Percentiles rank a stretch among this genome's conserved stretches.
Conservation (phyloP, 2,329 filamentous ascomycete species). For the Apiospora koreana region DNA sequence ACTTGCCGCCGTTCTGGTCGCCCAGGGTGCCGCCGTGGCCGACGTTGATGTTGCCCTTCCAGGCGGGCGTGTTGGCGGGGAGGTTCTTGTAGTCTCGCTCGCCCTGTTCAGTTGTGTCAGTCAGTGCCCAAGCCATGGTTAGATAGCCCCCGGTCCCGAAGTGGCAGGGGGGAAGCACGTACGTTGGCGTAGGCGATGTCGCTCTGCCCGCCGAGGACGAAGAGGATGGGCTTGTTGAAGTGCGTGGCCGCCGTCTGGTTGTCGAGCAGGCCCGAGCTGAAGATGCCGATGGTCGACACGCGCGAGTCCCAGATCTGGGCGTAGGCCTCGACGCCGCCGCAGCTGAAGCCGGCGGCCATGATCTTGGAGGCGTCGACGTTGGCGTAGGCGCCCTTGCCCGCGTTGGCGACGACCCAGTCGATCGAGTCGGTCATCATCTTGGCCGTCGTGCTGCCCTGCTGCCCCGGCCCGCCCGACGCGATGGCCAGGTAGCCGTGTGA, state of each 20-base stretch:
- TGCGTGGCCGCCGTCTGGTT: constrained; percentile 16
- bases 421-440: constrained; percentile 24
- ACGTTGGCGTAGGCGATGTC: constrained; percentile 24
- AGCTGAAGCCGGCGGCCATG: constrained; percentile 30
- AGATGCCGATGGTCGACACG: constrained; percentile 22
- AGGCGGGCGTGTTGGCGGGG: constrained; percentile 18
- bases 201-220: constrained; percentile 20
- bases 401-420: constrained; percentile 23
- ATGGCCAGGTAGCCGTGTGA: constrained; percentile 29
- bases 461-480: constrained; percentile 21
- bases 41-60: constrained; percentile 23
- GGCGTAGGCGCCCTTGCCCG: constrained; percentile 19
- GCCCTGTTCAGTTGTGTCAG: constrained; percentile 12
- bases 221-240: constrained; percentile 22
- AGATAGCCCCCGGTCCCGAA: too few relatives aligned
- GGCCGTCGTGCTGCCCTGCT: constrained; percentile 24
- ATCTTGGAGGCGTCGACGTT: constrained; percentile 27
- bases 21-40: constrained; percentile 23
- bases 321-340: constrained; percentile 33
- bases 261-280: constrained; percentile 24
- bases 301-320: constrained; percentile 22
- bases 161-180: constrained; percentile 2
- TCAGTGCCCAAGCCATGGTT: too few relatives aligned
- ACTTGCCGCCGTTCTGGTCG: constrained; percentile 21
- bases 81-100: constrained; percentile 21